phyloP scores from a whole-genome alignment of 495 filamentous ascomycete species.

The Aspergillus avenaceus region DNA sequence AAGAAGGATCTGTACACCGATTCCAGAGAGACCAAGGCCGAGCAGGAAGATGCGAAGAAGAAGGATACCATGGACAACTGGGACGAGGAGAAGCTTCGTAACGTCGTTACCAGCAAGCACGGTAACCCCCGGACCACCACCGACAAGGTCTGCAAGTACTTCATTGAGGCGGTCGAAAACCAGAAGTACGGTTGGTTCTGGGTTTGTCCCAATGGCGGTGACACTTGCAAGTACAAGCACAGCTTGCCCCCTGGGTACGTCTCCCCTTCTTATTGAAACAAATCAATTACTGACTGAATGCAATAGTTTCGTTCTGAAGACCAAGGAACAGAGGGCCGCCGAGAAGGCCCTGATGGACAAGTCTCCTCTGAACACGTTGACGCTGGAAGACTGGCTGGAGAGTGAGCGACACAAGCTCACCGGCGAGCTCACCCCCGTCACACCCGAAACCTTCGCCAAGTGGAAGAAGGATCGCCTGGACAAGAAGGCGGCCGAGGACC shows the following conservation, averaged over 20 bases:
- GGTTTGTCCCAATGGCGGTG: slow-evolving; percentile 92
- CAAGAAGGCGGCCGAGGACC: slow-evolving; percentile 92
- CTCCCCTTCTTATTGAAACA: background rate
- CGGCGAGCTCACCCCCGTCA: slow-evolving; percentile 88
- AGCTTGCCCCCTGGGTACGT: slow-evolving; percentile 87
- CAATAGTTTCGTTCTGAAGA: slow-evolving; percentile 87
- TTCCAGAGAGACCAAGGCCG: slow-evolving; percentile 61
- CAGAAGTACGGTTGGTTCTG: slow-evolving; percentile 99
- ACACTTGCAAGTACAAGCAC: slow-evolving; percentile 99
- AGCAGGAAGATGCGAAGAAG: slow-evolving; percentile 76
- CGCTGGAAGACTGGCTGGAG: slow-evolving; percentile 95
- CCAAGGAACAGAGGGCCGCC: slow-evolving; percentile 90
- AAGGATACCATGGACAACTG: slow-evolving; percentile 91
- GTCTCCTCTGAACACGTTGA: slow-evolving; percentile 88
- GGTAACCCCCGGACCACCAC: slow-evolving; percentile 95
- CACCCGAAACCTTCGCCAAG: slow-evolving; percentile 80
- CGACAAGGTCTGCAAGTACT: slow-evolving; percentile 98
- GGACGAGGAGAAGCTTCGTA: slow-evolving; percentile 93
- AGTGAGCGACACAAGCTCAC: slow-evolving; percentile 90
- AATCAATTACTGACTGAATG: slow-evolving; percentile 18
- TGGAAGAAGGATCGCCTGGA: slow-evolving; percentile 93
- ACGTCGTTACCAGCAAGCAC: slow-evolving; percentile 90
- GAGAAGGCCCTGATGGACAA: slow-evolving; percentile 99
- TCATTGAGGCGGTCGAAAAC: slow-evolving; percentile 96
- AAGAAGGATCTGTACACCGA: slow-evolving; percentile 94